Evolutionary conservation across 2,329 filamentous ascomycete species (phyloP), one percentile per base, ranked within the genome.

Genomic region (Berkeleyomyces basicola): DNA sequence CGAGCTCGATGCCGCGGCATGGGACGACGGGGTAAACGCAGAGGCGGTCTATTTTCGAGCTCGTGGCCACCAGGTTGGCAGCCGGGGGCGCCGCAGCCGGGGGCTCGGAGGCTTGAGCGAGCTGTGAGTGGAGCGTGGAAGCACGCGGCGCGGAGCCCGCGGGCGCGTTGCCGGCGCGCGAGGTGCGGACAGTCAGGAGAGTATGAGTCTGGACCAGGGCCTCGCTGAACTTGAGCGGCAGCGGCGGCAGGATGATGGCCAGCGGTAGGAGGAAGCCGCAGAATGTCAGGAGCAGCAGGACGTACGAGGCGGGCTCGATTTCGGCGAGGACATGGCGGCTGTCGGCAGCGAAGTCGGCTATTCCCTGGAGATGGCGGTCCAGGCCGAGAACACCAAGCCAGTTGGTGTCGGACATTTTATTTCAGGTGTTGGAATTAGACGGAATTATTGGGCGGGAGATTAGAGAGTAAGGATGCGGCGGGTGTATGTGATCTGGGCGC

Each of bases 11-110:
- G 37, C 86, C 87, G 63, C 76, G 77, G 71, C 90, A 95, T 63
- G 87, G 89, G 74, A 95, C 92, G 71, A 96, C 75, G 0, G 91
- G 90, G 71, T 93, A 92, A 65, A 90, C 80, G 74, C 84, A 85
- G 60, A 95, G 76, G 16, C 60, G 53, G 10, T 40, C 63, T n/a
- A 64, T 57, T 62, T 86, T 87, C 71, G 89, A 73, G 60, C 80
- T 70, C 23, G 62, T 66, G 4, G 68, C 63, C 6, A 59, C 14
- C 14, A 31, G 31, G 3, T 7, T 11, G 49, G 40, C 37, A 14
- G 31, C 9, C 4, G 23, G 33, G 9, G 16, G 4, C n/a, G 16
- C 31, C 16, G 57, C 10, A 16, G 57, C 36, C 1, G 33, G 23
- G 31, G 33, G 44, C 36, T 44, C n/a, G 16, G 16, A 42, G 11